These are phyloP conservation scores for Chondrus crispus DNA, from an alignment of 23 red algal species.

Conservation along the genomic window DNA sequence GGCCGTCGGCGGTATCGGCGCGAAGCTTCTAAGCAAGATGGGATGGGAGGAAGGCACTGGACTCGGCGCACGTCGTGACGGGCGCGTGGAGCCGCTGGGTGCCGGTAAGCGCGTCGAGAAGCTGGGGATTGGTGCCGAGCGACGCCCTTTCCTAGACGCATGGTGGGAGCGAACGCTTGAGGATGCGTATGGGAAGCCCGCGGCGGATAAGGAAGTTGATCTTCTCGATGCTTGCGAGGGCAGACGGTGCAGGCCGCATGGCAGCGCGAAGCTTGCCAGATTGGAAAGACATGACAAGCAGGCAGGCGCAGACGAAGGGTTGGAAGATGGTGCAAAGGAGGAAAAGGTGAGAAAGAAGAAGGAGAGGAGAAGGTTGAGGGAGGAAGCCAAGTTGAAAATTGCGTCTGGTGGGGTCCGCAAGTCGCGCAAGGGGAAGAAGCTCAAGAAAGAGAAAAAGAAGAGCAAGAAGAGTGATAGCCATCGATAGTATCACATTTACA, in stretches of 20 bases:
- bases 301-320: neutral
- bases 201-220: neutral
- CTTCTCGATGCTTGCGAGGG: slow-evolving; percentile 59
- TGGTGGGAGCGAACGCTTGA: slow-evolving; percentile 67
- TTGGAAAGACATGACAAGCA: neutral
- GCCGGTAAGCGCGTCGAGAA: neutral
- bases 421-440: neutral
- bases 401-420: neutral
- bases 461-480: neutral
- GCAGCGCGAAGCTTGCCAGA: slow-evolving; percentile 50
- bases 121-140: slow-evolving; percentile 30
- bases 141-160: slow-evolving; percentile 18
- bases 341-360: neutral
- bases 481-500: too few species aligned
- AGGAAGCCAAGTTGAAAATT: neutral
- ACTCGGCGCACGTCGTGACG: slow-evolving; percentile 33
- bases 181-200: slow-evolving; percentile 41
- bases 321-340: neutral
- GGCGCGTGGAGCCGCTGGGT: neutral
- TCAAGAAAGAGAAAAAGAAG: neutral
- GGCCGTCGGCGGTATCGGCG: slow-evolving; percentile 26
- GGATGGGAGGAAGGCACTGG: slow-evolving; percentile 60
- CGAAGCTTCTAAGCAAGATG: slow-evolving; percentile 50
- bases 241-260: slow-evolving; percentile 54
- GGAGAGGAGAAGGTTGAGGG: neutral